Evolutionary conservation across 1,284 basidiomycete species (phyloP).

Genomic region (Meripilus lineatus): DNA sequence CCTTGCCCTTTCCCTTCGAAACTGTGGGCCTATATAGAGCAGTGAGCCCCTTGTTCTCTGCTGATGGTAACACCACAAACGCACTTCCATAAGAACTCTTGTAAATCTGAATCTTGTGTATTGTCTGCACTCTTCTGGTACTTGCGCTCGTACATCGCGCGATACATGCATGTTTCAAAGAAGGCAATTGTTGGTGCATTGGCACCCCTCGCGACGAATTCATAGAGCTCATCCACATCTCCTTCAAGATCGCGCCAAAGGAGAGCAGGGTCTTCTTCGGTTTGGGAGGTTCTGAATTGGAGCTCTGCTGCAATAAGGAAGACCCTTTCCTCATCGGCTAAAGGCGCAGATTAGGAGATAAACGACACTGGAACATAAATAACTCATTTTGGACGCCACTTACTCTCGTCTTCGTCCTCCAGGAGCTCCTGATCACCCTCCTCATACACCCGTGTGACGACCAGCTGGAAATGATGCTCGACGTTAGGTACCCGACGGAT

Average conservation of each 20-base stretch:
- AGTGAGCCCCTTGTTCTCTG: not conserved
- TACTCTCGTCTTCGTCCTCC: constrained; percentile 89
- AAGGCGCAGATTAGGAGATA: constrained; percentile 1
- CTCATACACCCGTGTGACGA: constrained; percentile 91
- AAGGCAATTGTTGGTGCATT: constrained; percentile 81
- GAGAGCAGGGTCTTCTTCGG: constrained; percentile 72
- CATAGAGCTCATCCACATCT: constrained; percentile 76
- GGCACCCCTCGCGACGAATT: constrained; percentile 77
- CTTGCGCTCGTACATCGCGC: constrained; percentile 93
- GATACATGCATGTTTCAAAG: constrained; percentile 92
- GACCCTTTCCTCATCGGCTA: constrained; percentile 87
- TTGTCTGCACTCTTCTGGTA: constrained; percentile 70
- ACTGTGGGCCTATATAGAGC: too few relatives aligned
- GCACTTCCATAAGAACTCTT: constrained; percentile 76
- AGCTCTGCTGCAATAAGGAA: constrained; percentile 91
- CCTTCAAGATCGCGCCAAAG: constrained; percentile 89
- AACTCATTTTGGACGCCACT: not conserved
- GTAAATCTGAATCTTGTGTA: constrained; percentile 62
- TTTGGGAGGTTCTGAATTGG: constrained; percentile 72
- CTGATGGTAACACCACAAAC: constrained; percentile 24
- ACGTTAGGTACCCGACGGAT: constrained; percentile 82
- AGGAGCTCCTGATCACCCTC: constrained; percentile 93
- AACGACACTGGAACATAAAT: not conserved
- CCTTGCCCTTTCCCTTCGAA: constrained; percentile 24
- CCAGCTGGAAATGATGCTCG: constrained; percentile 94